These are phyloP conservation scores for Isatis lusitanica DNA, from an alignment of 441 rosid species.

Conservation along the genomic window DNA sequence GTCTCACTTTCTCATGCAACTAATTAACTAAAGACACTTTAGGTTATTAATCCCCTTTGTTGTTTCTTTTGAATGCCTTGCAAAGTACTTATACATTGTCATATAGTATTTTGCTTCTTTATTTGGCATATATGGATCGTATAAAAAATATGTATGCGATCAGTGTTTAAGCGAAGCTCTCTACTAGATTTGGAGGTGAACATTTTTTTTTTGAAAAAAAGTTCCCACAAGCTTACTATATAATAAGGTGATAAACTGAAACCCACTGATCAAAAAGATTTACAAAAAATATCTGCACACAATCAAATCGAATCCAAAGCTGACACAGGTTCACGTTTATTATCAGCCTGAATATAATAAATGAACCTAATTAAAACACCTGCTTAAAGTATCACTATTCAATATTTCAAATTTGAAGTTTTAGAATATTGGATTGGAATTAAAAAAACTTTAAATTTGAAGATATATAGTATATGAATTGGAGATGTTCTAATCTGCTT, in stretches of 20 bases:
- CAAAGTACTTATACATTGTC: constrained; percentile 1
- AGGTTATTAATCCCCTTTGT: neutral
- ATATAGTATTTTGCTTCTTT: constrained; percentile 2
- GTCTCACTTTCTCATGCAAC: constrained; percentile 31
- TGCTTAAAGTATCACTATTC: too few relatives aligned
- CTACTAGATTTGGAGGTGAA: neutral
- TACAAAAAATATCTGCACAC: neutral
- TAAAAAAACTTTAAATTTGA: too few relatives aligned
- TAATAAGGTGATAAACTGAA: neutral
- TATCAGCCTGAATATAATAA: neutral
- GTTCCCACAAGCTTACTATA: neutral
- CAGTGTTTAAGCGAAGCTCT: neutral
- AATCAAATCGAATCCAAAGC: neutral
- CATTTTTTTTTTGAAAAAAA: neutral
- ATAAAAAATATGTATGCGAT: neutral
- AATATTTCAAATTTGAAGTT: too few relatives aligned
- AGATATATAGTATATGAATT: too few relatives aligned
- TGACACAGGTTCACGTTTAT: neutral
- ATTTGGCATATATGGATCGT: neutral
- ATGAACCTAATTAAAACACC: neutral
- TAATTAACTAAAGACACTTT: constrained; percentile 28
- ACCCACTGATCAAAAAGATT: neutral
- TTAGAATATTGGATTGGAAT: too few relatives aligned
- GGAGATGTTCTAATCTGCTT: neutral
- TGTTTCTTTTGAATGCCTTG: neutral